Base-by-base conservation (phyloP, 179 eudicot genomes). In the Nepenthes alata region DNA sequence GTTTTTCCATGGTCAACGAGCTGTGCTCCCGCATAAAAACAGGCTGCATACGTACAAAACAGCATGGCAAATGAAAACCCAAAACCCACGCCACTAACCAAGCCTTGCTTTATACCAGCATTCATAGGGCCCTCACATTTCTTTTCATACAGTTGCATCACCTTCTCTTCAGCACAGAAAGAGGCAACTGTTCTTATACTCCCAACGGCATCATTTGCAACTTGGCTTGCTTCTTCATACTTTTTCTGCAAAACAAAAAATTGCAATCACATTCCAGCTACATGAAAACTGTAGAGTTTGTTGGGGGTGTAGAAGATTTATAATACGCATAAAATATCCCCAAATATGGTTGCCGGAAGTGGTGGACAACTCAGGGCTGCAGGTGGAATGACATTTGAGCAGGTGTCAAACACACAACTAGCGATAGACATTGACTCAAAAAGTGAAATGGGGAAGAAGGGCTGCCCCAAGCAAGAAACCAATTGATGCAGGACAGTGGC, bases 21-120 rank as follows among this genome's bases (percentile, higher is more conserved):
- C 16, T 76, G 74, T 10, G 85, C 82, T 65, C 85, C 85, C 0
- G 82, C 82, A 37, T 81, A 81, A 59, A 81, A 81, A 58, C 76
- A 67, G 45, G 75, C 47, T 14, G 80, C 78, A 65, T 76, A 77
- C 14, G 68, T 78, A n/a, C 53, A 67, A 47, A 70, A 76, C 35
- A 76, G 65, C 50, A 69, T 39, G 16, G 66, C 39, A 38, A 58
- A 73, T 2, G 80, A 70, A 25, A 68, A 4, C 11, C 82, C 81
- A 61, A 75, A 71, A 5, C 81, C 82, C 9, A 70, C 15, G 11
- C 80, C 82, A 35, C 77, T 75, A 35, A 75, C 57, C 49, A 78
- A 13, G 34, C 82, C 82, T 61, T 75, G 79, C 47, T 66, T 72
- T 11, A 77, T 68, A n/a, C 85, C 85, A 5, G 72, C 54, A 60